Evolutionary conservation across 495 filamentous ascomycete genomes (phyloP).

Genomic region (Penicillium daleae): DNA sequence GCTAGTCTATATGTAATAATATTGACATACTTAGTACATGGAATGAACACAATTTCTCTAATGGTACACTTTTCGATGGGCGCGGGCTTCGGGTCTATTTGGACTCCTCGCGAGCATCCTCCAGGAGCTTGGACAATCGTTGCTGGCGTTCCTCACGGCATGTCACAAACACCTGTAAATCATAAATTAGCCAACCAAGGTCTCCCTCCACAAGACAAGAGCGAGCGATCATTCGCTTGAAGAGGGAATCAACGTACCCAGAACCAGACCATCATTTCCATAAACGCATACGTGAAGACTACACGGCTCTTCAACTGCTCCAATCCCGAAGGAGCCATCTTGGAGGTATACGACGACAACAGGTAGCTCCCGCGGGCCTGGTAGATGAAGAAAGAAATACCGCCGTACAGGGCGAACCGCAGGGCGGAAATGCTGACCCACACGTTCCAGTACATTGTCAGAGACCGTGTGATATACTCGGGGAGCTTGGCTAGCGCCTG

Average conservation of each 20-base stretch:
- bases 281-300: conserved; percentile 80
- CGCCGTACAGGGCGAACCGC: conserved; percentile 67
- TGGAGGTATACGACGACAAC: conserved; percentile 35
- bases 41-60: conserved; percentile 9
- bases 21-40: conserved; percentile 8
- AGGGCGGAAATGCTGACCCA: conserved; percentile 74
- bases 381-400: conserved; percentile 70
- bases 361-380: conserved; percentile 50
- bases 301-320: conserved; percentile 76
- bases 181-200: conserved; percentile 36
- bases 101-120: conserved; percentile 32
- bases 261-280: conserved; percentile 87
- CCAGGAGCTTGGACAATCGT: conserved; percentile 38
- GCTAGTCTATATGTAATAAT: conserved; percentile 17
- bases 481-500: conserved; percentile 44
- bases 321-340: conserved; percentile 33
- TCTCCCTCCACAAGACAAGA: neutral
- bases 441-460: conserved; percentile 65
- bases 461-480: conserved; percentile 34
- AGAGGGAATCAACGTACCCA: conserved; percentile 59
- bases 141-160: conserved; percentile 52
- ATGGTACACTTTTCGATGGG: conserved; percentile 17
- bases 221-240: neutral
- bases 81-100: neutral
- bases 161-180: conserved; percentile 52